A percentile compares a stretch with the other conserved stretches of the same genome.
Conservation (phyloP, 495 filamentous ascomycete species). For the Penicillium antarcticum region DNA sequence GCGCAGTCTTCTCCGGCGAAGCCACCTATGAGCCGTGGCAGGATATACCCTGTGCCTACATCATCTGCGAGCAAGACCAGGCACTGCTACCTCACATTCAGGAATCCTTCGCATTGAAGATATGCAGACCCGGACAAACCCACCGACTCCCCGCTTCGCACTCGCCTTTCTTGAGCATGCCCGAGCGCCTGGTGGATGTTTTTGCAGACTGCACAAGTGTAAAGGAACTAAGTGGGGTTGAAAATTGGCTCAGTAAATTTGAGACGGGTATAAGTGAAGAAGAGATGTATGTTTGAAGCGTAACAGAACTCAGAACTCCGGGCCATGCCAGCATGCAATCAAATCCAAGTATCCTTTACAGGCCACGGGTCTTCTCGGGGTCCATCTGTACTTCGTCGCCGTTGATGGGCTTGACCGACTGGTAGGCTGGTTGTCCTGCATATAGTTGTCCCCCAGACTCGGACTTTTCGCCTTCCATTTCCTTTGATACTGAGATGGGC, state of each 20-base stretch:
- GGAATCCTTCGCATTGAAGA: constrained; percentile 25
- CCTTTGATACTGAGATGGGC: constrained; percentile 65
- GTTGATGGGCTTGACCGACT: constrained; percentile 46
- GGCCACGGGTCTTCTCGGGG: constrained; percentile 47
- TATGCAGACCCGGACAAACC: constrained; percentile 16
- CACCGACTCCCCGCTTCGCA: constrained; percentile 25
- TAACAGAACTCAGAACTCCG: constrained; percentile 24
- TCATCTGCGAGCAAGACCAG: constrained; percentile 29
- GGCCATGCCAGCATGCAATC: constrained; percentile 29
- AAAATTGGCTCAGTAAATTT: background rate
- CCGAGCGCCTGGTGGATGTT: constrained; percentile 10
- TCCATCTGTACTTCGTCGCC: constrained; percentile 50
- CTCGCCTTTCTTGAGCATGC: constrained; percentile 30
- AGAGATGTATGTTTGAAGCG: constrained; percentile 4
- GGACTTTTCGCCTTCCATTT: constrained; percentile 54
- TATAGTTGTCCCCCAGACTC: constrained; percentile 62
- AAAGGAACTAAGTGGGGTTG: background rate
- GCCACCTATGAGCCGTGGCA: constrained; percentile 22
- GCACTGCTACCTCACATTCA: constrained; percentile 27
- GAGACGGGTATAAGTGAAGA: constrained; percentile 1
- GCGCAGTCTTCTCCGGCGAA: constrained; percentile 20
- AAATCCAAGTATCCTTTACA: constrained; percentile 22
- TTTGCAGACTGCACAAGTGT: background rate
- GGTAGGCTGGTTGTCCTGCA: constrained; percentile 70
- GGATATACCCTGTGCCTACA: constrained; percentile 27